A percentile compares a stretch with the other conserved stretches of the same genome.
Conservation (phyloP, 2,329 filamentous ascomycete species). For the Cladosporium sphaerospermum region DNA sequence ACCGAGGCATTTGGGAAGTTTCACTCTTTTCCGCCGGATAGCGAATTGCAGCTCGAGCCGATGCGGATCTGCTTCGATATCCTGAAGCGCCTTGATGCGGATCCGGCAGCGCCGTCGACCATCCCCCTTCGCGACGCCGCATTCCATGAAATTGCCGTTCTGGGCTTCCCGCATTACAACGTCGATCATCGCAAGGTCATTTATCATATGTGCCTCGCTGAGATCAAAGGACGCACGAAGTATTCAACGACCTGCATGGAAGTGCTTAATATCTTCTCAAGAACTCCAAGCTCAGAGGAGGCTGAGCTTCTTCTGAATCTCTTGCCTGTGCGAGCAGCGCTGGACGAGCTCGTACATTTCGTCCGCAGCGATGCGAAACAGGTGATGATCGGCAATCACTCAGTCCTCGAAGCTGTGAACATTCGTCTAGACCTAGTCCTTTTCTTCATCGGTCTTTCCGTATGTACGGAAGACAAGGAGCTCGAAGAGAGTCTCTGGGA, state of each 20-base stretch:
- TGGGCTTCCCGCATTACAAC: not conserved
- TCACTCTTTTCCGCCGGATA: not conserved
- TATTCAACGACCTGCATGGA: conserved; percentile 21
- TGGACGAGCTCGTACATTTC: conserved; percentile 36
- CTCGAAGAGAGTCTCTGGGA: conserved; percentile 14
- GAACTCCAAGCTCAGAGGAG: conserved; percentile 12
- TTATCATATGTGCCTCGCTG: conserved; percentile 19
- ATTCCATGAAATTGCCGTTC: conserved; percentile 17
- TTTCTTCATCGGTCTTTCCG: conserved; percentile 26
- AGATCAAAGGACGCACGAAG: conserved; percentile 15
- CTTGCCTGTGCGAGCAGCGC: conserved; percentile 20
- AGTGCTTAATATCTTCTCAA: conserved; percentile 20
- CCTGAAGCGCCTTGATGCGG: conserved; percentile 16
- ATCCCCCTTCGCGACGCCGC: conserved; percentile 16
- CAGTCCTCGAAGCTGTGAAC: conserved; percentile 1
- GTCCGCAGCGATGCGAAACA: conserved; percentile 14
- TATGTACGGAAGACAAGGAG: conserved; percentile 5
- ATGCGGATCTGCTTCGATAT: conserved; percentile 21
- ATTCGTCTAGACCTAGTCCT: conserved; percentile 54
- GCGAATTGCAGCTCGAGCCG: not conserved
- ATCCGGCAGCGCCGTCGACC: conserved; percentile 8
- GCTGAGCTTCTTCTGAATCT: conserved; percentile 16
- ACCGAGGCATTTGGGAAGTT: conserved; percentile 5
- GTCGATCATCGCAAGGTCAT: conserved; percentile 18
- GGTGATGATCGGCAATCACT: not conserved